Evolutionary conservation across 768 basidiomycete genomes (phyloP).

Genomic region (Lyophyllum semitale): DNA sequence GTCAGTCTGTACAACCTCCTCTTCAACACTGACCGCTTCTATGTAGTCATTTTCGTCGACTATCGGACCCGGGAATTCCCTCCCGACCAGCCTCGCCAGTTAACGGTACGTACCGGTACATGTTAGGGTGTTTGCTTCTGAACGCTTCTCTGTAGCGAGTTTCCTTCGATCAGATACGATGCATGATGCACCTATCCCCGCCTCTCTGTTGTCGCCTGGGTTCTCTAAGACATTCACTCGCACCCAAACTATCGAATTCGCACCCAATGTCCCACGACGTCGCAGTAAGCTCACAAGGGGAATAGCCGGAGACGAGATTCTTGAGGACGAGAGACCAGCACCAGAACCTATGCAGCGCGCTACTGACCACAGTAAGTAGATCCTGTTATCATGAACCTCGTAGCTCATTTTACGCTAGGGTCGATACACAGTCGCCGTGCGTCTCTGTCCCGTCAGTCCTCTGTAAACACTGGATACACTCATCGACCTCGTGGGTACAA

Average conservation of each 20-base stretch:
- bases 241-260: slow-evolving; percentile 43
- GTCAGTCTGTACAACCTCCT: not conserved
- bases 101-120: slow-evolving; percentile 27
- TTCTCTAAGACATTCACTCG: slow-evolving; percentile 31
- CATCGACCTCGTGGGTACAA: slow-evolving; percentile 27
- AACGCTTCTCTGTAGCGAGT: slow-evolving; percentile 21
- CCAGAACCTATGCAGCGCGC: slow-evolving; percentile 4
- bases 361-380: slow-evolving; percentile 16
- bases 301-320: slow-evolving; percentile 13
- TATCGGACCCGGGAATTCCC: slow-evolving; percentile 38
- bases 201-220: slow-evolving; percentile 7
- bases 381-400: not conserved
- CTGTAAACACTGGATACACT: slow-evolving; percentile 21
- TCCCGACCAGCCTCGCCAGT: slow-evolving; percentile 35
- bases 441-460: slow-evolving; percentile 18
- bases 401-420: slow-evolving; percentile 10
- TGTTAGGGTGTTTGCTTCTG: not conserved
- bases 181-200: slow-evolving; percentile 12
- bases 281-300: slow-evolving; percentile 20
- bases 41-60: slow-evolving; percentile 26
- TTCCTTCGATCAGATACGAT: slow-evolving; percentile 41
- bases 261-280: slow-evolving; percentile 30
- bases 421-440: slow-evolving; percentile 18
- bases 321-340: slow-evolving; percentile 9
- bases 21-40: not conserved